These are phyloP conservation scores for Raphanus sativus DNA, from an alignment of 345 rosid species.

Conservation along the genomic window DNA sequence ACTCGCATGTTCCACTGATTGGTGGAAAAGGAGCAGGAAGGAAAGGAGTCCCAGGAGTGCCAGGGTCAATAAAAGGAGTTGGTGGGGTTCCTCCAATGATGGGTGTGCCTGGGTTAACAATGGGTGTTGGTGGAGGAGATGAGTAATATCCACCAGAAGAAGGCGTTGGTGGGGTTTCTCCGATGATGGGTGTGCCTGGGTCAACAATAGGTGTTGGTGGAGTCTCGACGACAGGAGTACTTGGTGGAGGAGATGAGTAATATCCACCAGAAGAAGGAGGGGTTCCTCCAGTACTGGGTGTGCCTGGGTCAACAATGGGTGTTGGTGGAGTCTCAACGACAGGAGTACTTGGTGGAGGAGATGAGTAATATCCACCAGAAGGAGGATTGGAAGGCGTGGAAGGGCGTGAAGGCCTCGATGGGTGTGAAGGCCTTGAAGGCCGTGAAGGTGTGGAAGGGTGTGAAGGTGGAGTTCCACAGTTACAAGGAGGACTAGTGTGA, in stretches of 20 bases:
- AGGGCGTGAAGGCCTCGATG: slow-evolving; percentile 47
- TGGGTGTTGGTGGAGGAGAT: slow-evolving; percentile 59
- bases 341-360: slow-evolving; percentile 59
- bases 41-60: slow-evolving; percentile 54
- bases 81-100: slow-evolving; percentile 48
- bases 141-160: slow-evolving; percentile 58
- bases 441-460: slow-evolving; percentile 47
- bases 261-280: slow-evolving; percentile 61
- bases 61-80: slow-evolving; percentile 41
- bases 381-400: slow-evolving; percentile 59
- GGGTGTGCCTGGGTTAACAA: slow-evolving; percentile 62
- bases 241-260: slow-evolving; percentile 59
- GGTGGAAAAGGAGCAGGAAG: slow-evolving; percentile 70
- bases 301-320: background rate
- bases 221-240: background rate
- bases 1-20: slow-evolving; percentile 80
- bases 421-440: slow-evolving; percentile 47
- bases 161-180: slow-evolving; percentile 36
- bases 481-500: slow-evolving; percentile 29
- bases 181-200: background rate
- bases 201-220: background rate
- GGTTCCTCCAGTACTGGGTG: background rate
- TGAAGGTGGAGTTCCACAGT: slow-evolving; percentile 35
- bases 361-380: slow-evolving; percentile 50
- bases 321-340: slow-evolving; percentile 32